Percentiles rank a stretch among this genome's conserved stretches.
Conservation (phyloP, 2,329 filamentous ascomycete species). For the Didymella exigua region DNA sequence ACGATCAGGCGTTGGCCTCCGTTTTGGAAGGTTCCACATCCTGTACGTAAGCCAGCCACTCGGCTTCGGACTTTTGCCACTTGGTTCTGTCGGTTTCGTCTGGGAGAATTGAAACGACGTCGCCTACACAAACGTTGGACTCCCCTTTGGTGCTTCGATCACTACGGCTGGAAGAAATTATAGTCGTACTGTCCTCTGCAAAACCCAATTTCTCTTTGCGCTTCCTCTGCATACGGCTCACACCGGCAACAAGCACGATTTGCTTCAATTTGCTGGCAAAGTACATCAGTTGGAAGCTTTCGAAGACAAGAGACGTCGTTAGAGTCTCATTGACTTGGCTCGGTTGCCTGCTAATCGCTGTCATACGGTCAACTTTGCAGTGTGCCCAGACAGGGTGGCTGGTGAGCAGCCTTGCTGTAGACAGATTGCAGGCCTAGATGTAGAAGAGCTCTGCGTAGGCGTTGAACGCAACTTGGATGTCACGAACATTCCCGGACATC, state of each 20-base stretch:
- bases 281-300: conserved; percentile 68
- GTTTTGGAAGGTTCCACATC: conserved; percentile 35
- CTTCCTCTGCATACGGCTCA: conserved; percentile 15
- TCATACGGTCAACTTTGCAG: conserved; percentile 23
- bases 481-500: conserved; percentile 49
- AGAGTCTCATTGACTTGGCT: conserved; percentile 56
- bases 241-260: conserved; percentile 9
- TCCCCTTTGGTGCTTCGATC: neutral
- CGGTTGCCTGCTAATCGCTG: conserved; percentile 24
- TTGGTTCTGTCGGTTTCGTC: conserved; percentile 54
- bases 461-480: conserved; percentile 68
- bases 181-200: neutral
- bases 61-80: conserved; percentile 62
- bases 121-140: conserved; percentile 44
- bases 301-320: conserved; percentile 71
- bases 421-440: conserved; percentile 65
- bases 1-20: conserved; percentile 62
- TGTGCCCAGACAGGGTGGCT: conserved; percentile 62
- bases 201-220: conserved; percentile 29
- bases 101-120: conserved; percentile 56
- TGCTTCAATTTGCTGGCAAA: conserved; percentile 61
- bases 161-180: conserved; percentile 25
- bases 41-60: conserved; percentile 76
- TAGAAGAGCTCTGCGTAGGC: conserved; percentile 68
- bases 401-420: conserved; percentile 41